These are phyloP conservation scores for Heterobasidion parviporum DNA, from an alignment of 1,284 basidiomycete species.

Conservation along the genomic window DNA sequence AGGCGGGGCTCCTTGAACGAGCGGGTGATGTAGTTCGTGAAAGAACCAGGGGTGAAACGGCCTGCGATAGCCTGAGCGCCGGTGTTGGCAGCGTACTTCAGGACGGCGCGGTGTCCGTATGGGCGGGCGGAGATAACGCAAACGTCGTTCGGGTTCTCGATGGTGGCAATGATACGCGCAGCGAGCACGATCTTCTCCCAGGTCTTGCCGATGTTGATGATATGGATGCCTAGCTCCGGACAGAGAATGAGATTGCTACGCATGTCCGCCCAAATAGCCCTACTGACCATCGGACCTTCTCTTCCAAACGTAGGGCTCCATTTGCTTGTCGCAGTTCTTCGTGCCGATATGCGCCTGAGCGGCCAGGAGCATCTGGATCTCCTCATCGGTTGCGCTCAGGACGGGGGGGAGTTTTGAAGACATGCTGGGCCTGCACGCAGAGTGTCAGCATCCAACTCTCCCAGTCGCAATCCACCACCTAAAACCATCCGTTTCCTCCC, in stretches of 20 bases:
- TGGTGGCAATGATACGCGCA: conserved; percentile 87
- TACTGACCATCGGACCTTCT: conserved; percentile 85
- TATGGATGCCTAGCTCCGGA: conserved; percentile 70
- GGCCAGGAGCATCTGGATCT: conserved; percentile 91
- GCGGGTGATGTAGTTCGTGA: conserved; percentile 99
- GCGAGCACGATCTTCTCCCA: conserved; percentile 99
- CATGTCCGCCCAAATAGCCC: conserved; percentile 2
- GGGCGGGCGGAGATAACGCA: conserved; percentile 97
- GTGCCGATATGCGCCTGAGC: conserved; percentile 96
- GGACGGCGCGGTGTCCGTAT: conserved; percentile 98
- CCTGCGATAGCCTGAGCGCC: conserved; percentile 98
- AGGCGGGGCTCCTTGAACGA: conserved; percentile 99
- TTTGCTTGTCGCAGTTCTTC: conserved; percentile 99
- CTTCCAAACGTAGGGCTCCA: conserved; percentile 98
- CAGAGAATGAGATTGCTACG: conserved; percentile 7
- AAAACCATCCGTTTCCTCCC: conserved; percentile 11
- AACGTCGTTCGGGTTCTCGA: conserved; percentile 97
- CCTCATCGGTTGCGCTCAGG: conserved; percentile 93
- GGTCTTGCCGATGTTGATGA: conserved; percentile 98
- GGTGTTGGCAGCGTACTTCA: conserved; percentile 97
- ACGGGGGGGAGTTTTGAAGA: conserved; percentile 90
- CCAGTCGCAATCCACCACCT: conserved; percentile 19
- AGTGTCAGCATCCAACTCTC: conserved; percentile 25
- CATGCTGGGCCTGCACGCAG: conserved; percentile 32
- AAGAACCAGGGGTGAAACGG: conserved; percentile 97